Evolutionary conservation across 2,329 filamentous ascomycete genomes (phyloP).

Genomic region (Fonsecaea multimorphosa): DNA sequence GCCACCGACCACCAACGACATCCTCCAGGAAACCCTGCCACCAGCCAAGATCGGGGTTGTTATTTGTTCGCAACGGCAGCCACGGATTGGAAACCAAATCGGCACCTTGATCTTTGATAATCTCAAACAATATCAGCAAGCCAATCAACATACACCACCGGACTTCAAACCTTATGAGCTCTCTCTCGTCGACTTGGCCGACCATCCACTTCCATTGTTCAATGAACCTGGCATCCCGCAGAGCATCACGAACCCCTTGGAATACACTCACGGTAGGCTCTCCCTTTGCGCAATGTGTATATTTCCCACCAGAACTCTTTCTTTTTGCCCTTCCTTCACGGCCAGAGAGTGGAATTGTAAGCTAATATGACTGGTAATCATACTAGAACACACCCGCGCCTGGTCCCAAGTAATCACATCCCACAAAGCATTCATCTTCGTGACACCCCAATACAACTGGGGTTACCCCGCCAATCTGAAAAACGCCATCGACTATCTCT

Average conservation of each 20-base stretch:
- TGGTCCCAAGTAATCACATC: slow-evolving; percentile 48
- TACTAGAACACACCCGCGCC: slow-evolving; percentile 42
- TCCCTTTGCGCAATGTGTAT: background rate
- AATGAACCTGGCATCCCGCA: slow-evolving; percentile 50
- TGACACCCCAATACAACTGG: slow-evolving; percentile 61
- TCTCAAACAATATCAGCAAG: slow-evolving; percentile 26
- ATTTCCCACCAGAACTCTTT: background rate
- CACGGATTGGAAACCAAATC: slow-evolving; percentile 47
- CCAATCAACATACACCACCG: slow-evolving; percentile 2
- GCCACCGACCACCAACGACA: slow-evolving; percentile 6
- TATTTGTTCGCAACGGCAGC: slow-evolving; percentile 46
- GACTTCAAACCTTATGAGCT: slow-evolving; percentile 33
- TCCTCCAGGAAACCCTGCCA: background rate
- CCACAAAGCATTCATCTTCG: slow-evolving; percentile 51
- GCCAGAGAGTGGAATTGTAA: background rate
- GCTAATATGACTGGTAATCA: background rate
- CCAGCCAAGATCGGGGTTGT: slow-evolving; percentile 44
- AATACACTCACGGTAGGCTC: slow-evolving; percentile 43
- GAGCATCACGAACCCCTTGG: slow-evolving; percentile 41
- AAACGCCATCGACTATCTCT: slow-evolving; percentile 68
- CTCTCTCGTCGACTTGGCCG: slow-evolving; percentile 44
- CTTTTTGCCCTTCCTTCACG: background rate
- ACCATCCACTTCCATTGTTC: slow-evolving; percentile 47
- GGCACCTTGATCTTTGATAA: slow-evolving; percentile 43
- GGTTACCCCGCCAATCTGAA: slow-evolving; percentile 62